phyloP scores from a whole-genome alignment of 768 basidiomycete species.

The Boletus pseudopeckii region DNA sequence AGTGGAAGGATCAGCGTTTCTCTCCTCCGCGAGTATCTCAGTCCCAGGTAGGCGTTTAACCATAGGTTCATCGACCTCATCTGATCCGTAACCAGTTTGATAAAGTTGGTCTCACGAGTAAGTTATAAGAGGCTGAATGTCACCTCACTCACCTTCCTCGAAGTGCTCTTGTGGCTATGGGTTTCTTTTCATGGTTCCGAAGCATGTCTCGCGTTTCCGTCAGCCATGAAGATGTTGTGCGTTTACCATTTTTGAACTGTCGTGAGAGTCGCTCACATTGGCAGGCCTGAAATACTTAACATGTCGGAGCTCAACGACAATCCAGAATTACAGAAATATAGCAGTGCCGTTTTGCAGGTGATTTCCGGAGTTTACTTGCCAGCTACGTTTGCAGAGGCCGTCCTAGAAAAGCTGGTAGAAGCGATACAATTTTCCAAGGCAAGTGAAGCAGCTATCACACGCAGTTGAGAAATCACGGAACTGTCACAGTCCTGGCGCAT shows the following conservation, averaged over 20 bases:
- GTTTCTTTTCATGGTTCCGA: slow-evolving; percentile 69
- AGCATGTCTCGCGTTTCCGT: slow-evolving; percentile 74
- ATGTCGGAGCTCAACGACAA: slow-evolving; percentile 90
- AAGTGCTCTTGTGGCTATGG: slow-evolving; percentile 82
- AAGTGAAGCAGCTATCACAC: slow-evolving; percentile 20
- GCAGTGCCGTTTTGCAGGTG: slow-evolving; percentile 76
- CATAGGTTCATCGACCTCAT: neutral
- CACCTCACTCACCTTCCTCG: slow-evolving; percentile 16
- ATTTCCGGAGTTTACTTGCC: slow-evolving; percentile 81
- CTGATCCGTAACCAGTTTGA: slow-evolving; percentile 59
- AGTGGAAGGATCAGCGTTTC: slow-evolving; percentile 72
- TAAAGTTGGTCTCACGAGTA: slow-evolving; percentile 83
- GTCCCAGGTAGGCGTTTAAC: slow-evolving; percentile 51
- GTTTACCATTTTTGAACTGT: slow-evolving; percentile 28
- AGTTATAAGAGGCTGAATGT: slow-evolving; percentile 10
- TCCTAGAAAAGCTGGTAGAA: slow-evolving; percentile 58
- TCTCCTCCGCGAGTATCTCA: slow-evolving; percentile 84
- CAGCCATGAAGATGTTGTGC: slow-evolving; percentile 72
- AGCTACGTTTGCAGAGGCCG: slow-evolving; percentile 55
- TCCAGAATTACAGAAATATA: slow-evolving; percentile 76
- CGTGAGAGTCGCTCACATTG: slow-evolving; percentile 5
- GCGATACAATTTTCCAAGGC: slow-evolving; percentile 80
- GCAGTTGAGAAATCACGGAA: slow-evolving; percentile 10
- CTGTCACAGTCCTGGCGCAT: slow-evolving; percentile 79
- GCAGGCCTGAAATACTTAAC: slow-evolving; percentile 80